Conservation (phyloP, 2,329 filamentous ascomycete genomes). For the Stachybotrys chlorohalonatus region DNA sequence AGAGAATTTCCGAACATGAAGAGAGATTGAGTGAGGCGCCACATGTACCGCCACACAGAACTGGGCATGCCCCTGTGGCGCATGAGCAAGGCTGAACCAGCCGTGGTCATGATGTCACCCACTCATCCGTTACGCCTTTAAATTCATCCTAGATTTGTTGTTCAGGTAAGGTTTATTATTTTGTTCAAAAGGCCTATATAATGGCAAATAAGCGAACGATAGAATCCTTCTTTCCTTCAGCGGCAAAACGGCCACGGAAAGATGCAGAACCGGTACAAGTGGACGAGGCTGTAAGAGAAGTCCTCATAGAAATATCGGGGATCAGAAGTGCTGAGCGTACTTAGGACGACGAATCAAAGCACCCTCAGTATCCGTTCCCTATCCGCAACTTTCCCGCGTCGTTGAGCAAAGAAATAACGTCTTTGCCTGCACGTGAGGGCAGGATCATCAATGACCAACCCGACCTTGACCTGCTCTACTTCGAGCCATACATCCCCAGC, state of each 20-base stretch:
- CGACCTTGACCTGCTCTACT: slow-evolving; percentile 67
- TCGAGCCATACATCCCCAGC: slow-evolving; percentile 60
- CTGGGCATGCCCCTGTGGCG: too few species aligned
- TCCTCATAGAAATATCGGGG: background rate
- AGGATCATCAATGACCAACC: slow-evolving; percentile 55
- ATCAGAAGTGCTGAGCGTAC: background rate
- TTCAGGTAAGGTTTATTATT: background rate
- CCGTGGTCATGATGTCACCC: background rate
- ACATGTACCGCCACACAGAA: slow-evolving; percentile 10
- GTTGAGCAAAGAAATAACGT: slow-evolving; percentile 28
- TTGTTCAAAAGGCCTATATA: background rate
- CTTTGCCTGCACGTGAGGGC: slow-evolving; percentile 42
- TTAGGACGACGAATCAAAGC: slow-evolving; percentile 20
- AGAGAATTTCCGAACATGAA: slow-evolving; percentile 14
- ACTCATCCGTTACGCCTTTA: background rate
- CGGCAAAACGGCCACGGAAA: background rate
- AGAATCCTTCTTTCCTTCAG: background rate
- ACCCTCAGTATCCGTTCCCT: slow-evolving; percentile 40
- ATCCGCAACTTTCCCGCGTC: slow-evolving; percentile 33
- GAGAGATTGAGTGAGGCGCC: slow-evolving; percentile 9
- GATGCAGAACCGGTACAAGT: background rate
- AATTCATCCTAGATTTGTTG: too few species aligned
- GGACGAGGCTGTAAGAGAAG: background rate
- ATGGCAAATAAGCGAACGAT: slow-evolving; percentile 9
- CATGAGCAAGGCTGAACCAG: background rate